Evolutionary conservation across 495 filamentous ascomycete genomes (phyloP), one percentile per base, ranked within the genome.

Genomic region (Extremus antarcticus): DNA sequence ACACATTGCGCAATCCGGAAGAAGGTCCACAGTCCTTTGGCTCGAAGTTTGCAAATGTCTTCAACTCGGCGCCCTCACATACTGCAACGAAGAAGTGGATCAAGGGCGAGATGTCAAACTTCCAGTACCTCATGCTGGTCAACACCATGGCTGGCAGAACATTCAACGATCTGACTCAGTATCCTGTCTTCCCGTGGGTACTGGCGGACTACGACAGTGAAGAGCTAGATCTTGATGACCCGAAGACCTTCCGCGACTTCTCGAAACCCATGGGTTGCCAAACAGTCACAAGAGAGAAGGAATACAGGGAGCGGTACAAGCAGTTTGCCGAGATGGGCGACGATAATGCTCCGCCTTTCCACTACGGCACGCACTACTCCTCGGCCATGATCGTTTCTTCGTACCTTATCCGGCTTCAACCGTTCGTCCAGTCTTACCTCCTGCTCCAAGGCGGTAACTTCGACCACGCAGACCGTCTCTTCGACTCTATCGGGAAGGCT

Each of bases 231-330:
- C 71, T 98, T 32, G 79, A 80, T 45, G 79, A 96, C 63, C 87
- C 89, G 2, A 78, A 81, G 23, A 85, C 80, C 16, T 98, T 95
- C 71, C 78, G 92, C 55, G 91, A 98, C 66, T 70, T 98, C 25
- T 88, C 89, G 0, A 96, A 91, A 64, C 92, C 92, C 0, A 97
- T 98, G 88, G 94, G 94, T 13, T 89, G 87, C n/a, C 92, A 98
- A 66, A 87, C 81, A 3, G 66, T 75, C 4, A 76, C 80, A 35
- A 78, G 92, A 54, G 83, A 89, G 57, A 72, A 75, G 0, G 87
- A 88, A 13, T 94, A 92, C 63, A 76, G 77, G 39, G 87, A 91
- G 55, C 77, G 89, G 39, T 97, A 94, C 68, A 80, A 85, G 53
- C 83, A 84, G 21, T 86, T 98, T 70, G 86, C 86, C 11, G 92